Conservation (phyloP, 2,329 filamentous ascomycete genomes). For the Ilyonectria sp. region DNA sequence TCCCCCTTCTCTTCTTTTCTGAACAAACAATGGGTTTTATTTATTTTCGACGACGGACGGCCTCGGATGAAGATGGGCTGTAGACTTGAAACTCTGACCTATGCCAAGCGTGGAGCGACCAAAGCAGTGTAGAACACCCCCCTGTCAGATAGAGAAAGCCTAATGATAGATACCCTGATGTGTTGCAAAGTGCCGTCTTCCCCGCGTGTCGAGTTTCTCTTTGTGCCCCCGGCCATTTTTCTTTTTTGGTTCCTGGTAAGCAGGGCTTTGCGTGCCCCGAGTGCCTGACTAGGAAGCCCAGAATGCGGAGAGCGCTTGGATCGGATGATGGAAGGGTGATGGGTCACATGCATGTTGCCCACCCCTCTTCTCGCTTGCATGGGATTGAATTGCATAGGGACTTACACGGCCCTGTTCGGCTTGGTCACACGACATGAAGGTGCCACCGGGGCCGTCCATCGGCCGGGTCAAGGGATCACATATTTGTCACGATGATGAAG, state of each 20-base stretch:
- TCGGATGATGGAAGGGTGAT: slow-evolving; percentile 25
- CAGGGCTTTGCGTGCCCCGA: neutral
- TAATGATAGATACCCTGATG: slow-evolving; percentile 36
- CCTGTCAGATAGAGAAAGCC: slow-evolving; percentile 33
- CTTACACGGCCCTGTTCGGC: slow-evolving; percentile 20
- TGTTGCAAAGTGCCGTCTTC: slow-evolving; percentile 21
- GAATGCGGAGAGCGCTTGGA: slow-evolving; percentile 18
- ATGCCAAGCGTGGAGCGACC: slow-evolving; percentile 24
- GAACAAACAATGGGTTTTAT: slow-evolving; percentile 20
- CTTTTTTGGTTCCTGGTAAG: neutral
- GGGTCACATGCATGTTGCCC: slow-evolving; percentile 23
- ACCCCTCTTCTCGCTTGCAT: slow-evolving; percentile 18
- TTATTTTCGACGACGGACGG: slow-evolving; percentile 25
- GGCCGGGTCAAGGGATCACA: slow-evolving; percentile 3
- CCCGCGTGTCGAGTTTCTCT: neutral
- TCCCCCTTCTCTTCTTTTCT: slow-evolving; percentile 11
- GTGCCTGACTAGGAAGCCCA: slow-evolving; percentile 10
- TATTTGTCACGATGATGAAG: neutral
- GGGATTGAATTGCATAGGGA: neutral
- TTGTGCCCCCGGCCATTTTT: neutral
- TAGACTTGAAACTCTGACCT: slow-evolving; percentile 23
- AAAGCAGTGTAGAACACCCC: slow-evolving; percentile 29
- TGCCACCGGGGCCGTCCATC: neutral
- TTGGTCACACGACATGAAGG: neutral
- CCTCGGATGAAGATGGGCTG: slow-evolving; percentile 16